phyloP scores from a whole-genome alignment of 192 early-diverging fungal genomes.

The Podila epicladia region DNA sequence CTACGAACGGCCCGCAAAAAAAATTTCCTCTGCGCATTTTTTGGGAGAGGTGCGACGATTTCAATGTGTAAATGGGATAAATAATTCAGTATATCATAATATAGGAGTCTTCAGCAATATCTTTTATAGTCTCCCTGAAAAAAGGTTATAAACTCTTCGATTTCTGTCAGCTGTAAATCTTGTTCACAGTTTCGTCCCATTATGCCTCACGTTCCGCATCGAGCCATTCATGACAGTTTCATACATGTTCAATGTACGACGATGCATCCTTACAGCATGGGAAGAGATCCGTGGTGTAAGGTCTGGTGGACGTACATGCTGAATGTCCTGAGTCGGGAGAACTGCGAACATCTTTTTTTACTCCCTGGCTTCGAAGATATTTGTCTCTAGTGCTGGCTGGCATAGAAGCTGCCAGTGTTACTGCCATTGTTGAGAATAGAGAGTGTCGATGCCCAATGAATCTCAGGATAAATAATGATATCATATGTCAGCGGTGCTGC shows the following conservation, averaged over 20 bases:
- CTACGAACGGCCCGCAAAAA: too few relatives aligned
- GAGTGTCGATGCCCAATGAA: not conserved
- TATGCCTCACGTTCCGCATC: not conserved
- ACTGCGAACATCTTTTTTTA: conserved; percentile 4
- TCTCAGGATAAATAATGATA: not conserved
- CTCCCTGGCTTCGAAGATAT: conserved; percentile 1
- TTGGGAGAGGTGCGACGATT: too few relatives aligned
- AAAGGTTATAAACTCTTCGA: too few relatives aligned
- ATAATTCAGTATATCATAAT: conserved; percentile 6
- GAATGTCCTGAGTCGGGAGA: conserved; percentile 3
- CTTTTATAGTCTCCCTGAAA: too few relatives aligned
- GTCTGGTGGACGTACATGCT: conserved; percentile 5
- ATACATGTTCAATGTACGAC: conserved; percentile 2
- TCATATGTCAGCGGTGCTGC: not conserved
- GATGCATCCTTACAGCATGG: not conserved
- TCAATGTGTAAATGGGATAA: too few relatives aligned
- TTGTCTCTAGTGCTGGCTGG: not conserved
- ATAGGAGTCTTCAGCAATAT: conserved; percentile 3
- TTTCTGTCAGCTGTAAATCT: not conserved
- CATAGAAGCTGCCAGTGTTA: not conserved
- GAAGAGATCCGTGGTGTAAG: not conserved
- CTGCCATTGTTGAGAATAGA: not conserved
- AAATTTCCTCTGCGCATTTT: too few relatives aligned
- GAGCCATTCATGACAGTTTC: not conserved
- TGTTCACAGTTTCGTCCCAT: not conserved